Evolutionary conservation across 1,284 basidiomycete genomes (phyloP).

Genomic region (Rhizoctonia solani): DNA sequence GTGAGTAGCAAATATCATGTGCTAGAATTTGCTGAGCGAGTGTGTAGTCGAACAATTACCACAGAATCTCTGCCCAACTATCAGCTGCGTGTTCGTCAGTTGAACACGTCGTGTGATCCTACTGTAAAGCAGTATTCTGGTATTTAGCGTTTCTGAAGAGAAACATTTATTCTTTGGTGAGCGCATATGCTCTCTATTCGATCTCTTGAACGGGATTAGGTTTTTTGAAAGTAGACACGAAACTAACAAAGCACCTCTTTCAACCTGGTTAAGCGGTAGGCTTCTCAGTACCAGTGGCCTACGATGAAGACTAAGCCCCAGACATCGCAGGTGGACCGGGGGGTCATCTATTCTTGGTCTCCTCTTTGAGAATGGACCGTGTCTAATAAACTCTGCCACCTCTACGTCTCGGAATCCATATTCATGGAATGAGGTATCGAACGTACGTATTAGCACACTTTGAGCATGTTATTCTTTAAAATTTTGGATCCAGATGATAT

Average conservation of each 20-base stretch:
- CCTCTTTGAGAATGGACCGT: constrained; percentile 58
- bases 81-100: background rate
- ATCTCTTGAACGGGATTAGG: background rate
- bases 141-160: constrained; percentile 13
- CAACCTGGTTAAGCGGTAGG: constrained; percentile 31
- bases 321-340: constrained; percentile 24
- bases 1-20: too few relatives aligned
- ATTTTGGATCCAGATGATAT: constrained; percentile 54
- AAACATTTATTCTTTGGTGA: constrained; percentile 10
- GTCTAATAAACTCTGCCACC: constrained; percentile 58
- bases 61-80: constrained; percentile 3
- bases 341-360: constrained; percentile 21
- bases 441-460: background rate
- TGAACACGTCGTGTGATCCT: background rate
- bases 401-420: constrained; percentile 57
- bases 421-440: constrained; percentile 29
- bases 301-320: too few relatives aligned
- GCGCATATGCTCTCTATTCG: background rate
- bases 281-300: too few relatives aligned
- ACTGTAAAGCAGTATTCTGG: constrained; percentile 15
- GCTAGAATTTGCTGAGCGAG: background rate
- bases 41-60: constrained; percentile 20
- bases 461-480: background rate
- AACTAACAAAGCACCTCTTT: constrained; percentile 20
- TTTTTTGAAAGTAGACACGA: constrained; percentile 32